Conservation (phyloP, 2,329 filamentous ascomycete genomes). For the Lasiodiplodia gonubiensis region DNA sequence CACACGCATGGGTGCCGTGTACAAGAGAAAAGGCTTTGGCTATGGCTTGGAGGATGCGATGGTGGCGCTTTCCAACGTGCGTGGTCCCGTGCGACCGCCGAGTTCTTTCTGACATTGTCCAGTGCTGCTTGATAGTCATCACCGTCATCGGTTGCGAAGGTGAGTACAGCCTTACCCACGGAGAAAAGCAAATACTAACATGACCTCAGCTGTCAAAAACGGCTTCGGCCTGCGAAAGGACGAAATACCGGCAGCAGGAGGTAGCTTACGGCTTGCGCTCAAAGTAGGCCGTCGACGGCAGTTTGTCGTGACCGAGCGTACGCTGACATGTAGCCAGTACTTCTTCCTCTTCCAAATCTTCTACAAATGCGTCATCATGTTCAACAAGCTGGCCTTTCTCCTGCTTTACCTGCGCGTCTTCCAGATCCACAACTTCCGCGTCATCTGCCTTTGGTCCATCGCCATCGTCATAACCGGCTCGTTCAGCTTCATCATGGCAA, state of each 20-base stretch:
- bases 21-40: constrained; percentile 35
- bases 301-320: neutral
- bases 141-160: constrained; percentile 17
- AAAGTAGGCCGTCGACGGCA: constrained; percentile 31
- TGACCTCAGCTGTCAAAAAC: constrained; percentile 31
- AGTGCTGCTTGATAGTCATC: constrained; percentile 18
- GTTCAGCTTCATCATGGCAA: constrained; percentile 32
- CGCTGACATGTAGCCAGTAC: constrained; percentile 29
- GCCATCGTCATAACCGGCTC: constrained; percentile 30
- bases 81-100: constrained; percentile 6
- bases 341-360: constrained; percentile 37
- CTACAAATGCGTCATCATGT: constrained; percentile 36
- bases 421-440: constrained; percentile 32
- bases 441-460: constrained; percentile 32
- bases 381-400: constrained; percentile 39
- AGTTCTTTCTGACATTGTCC: neutral
- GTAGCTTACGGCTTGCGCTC: constrained; percentile 32
- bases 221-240: constrained; percentile 35
- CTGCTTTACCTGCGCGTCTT: constrained; percentile 38
- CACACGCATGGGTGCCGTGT: constrained; percentile 33
- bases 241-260: constrained; percentile 34
- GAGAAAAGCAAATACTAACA: neutral
- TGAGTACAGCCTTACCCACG: neutral
- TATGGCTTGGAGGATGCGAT: constrained; percentile 37
- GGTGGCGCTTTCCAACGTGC: constrained; percentile 36